phyloP scores from a whole-genome alignment of 2,329 filamentous ascomycete species.

The Aspergillus terreus region DNA sequence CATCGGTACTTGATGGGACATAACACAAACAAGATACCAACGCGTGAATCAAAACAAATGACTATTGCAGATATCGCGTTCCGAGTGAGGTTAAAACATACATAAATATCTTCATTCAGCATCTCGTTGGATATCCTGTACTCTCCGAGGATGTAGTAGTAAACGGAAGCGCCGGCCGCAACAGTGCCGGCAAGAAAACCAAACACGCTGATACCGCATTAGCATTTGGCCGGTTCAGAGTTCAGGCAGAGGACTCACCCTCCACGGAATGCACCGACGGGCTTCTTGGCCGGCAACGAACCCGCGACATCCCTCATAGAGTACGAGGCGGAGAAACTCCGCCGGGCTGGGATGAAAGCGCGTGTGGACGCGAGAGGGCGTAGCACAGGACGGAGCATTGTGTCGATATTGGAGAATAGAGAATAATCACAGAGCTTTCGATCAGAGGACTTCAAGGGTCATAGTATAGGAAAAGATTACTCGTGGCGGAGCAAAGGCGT shows the following conservation, averaged over 20 bases:
- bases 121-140: slow-evolving; percentile 93
- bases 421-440: not conserved
- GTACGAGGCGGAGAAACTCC: slow-evolving; percentile 36
- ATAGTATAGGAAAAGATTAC: not conserved
- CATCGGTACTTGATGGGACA: not conserved
- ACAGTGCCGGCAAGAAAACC: slow-evolving; percentile 86
- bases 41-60: not conserved
- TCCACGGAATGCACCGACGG: slow-evolving; percentile 68
- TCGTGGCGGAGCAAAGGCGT: not conserved
- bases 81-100: slow-evolving; percentile 51
- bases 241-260: slow-evolving; percentile 51
- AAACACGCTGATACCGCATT: slow-evolving; percentile 60
- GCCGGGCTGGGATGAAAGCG: slow-evolving; percentile 20
- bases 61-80: not conserved
- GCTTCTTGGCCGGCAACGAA: slow-evolving; percentile 56
- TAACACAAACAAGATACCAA: not conserved
- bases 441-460: slow-evolving; percentile 4
- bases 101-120: slow-evolving; percentile 92
- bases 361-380: slow-evolving; percentile 13
- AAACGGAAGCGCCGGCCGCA: slow-evolving; percentile 74
- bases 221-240: slow-evolving; percentile 1
- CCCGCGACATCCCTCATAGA: slow-evolving; percentile 34
- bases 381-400: slow-evolving; percentile 17
- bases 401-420: slow-evolving; percentile 10
- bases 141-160: slow-evolving; percentile 89